Percentiles rank a stretch among this genome's conserved stretches.
phyloP scores from a whole-genome alignment of 208 protist genomes.

The Acanthamoeba polyphaga region DNA sequence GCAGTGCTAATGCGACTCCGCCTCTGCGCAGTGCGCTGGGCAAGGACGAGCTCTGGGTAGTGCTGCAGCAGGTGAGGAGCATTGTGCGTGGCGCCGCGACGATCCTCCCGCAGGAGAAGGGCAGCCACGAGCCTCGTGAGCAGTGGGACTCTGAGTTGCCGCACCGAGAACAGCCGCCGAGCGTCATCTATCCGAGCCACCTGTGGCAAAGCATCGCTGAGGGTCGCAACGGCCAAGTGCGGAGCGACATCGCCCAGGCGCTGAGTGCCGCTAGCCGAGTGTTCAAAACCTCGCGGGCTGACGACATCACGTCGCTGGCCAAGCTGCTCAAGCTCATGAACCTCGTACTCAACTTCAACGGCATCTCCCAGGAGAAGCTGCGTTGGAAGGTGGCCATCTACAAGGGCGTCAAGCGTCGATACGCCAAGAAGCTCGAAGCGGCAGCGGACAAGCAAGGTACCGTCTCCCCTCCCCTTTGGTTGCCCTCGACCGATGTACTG shows the following conservation, averaged over 20 bases:
- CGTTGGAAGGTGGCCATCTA: neutral
- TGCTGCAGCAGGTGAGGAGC: conserved; percentile 3
- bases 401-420: neutral
- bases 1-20: neutral
- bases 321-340: conserved; percentile 34
- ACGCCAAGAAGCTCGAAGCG: conserved; percentile 14
- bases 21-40: neutral
- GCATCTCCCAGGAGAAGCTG: conserved; percentile 52
- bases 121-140: neutral
- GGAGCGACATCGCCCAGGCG: neutral
- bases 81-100: conserved; percentile 10
- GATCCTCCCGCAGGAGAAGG: neutral
- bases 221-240: conserved; percentile 3
- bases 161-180: neutral
- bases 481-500: neutral
- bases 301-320: neutral
- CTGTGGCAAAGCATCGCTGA: neutral
- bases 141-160: neutral
- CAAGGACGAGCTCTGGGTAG: neutral
- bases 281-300: neutral
- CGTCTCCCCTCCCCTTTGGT: neutral
- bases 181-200: neutral
- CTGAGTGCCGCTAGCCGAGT: neutral
- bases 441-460: neutral
- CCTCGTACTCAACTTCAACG: conserved; percentile 42